phyloP scores from a whole-genome alignment of 2,329 filamentous ascomycete genomes.

The Dactylellina haptotyla region DNA sequence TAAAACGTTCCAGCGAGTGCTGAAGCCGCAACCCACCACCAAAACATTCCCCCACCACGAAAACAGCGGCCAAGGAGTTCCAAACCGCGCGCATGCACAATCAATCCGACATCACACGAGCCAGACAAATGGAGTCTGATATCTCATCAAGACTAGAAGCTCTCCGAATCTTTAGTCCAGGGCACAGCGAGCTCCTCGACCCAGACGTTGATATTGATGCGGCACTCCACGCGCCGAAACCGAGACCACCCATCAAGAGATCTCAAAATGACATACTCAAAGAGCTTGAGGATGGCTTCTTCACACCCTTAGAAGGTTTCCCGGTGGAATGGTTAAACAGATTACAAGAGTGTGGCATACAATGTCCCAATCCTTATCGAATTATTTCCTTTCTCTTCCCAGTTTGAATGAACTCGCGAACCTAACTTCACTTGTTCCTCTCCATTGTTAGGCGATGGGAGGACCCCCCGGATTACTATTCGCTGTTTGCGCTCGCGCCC shows the following conservation, averaged over 20 bases:
- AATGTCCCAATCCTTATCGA: conserved; percentile 35
- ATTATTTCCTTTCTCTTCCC: conserved; percentile 25
- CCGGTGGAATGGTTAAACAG: conserved; percentile 86
- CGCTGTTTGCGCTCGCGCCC: conserved; percentile 78
- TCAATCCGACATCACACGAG: background rate
- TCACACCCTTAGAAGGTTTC: conserved; percentile 82
- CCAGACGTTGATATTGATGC: conserved; percentile 9
- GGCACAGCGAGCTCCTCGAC: background rate
- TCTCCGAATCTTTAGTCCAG: background rate
- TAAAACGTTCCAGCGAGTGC: too few species aligned
- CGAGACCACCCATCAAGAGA: conserved; percentile 16
- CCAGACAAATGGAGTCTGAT: conserved; percentile 34
- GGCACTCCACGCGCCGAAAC: conserved; percentile 8
- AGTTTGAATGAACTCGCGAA: conserved; percentile 20
- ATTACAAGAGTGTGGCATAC: conserved; percentile 76
- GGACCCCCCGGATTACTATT: conserved; percentile 75
- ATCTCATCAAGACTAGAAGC: conserved; percentile 24
- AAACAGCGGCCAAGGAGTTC: background rate
- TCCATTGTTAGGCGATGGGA: conserved; percentile 74
- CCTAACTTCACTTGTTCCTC: conserved; percentile 33
- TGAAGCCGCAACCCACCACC: too few species aligned
- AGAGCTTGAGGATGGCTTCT: conserved; percentile 76
- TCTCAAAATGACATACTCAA: conserved; percentile 24
- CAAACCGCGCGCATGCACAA: background rate
- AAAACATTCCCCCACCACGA: background rate